phyloP scores from a whole-genome alignment of 1,139 yeast genomes.

The Lodderomyces jiufengensis region DNA sequence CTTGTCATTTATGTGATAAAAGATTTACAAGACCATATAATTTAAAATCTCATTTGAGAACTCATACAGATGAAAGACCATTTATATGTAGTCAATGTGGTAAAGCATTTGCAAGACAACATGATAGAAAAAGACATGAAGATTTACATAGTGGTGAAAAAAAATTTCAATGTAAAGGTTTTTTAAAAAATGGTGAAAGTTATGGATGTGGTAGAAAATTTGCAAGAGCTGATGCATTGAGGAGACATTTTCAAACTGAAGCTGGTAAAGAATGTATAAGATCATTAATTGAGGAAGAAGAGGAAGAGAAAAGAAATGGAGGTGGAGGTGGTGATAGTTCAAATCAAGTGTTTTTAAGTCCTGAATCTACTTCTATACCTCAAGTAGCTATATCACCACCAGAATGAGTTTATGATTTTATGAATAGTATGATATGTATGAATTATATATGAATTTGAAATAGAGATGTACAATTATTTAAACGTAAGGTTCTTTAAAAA shows the following conservation, averaged over 20 bases:
- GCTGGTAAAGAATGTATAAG: conserved; percentile 84
- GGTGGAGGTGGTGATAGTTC: conserved; percentile 4
- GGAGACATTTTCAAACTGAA: conserved; percentile 92
- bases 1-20: conserved; percentile 83
- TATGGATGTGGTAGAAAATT: conserved; percentile 96
- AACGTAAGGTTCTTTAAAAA: no score
- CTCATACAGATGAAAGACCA: conserved; percentile 94
- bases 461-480: no score
- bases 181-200: conserved; percentile 53
- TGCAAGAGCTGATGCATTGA: conserved; percentile 93
- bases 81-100: conserved; percentile 84
- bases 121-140: conserved; percentile 91
- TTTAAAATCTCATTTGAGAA: conserved; percentile 82
- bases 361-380: conserved; percentile 5
- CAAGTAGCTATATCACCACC: conserved; percentile 11
- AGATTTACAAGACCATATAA: conserved; percentile 90
- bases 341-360: conserved; percentile 3
- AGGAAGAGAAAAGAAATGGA: conserved; percentile 17
- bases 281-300: conserved; percentile 66
- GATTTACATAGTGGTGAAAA: conserved; percentile 90
- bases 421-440: no score
- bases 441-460: no score
- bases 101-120: conserved; percentile 93
- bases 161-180: conserved; percentile 79
- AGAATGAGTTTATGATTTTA: conserved; percentile 4